phyloP scores from a whole-genome alignment of 2,329 filamentous ascomycete genomes.

The Madurella mycetomatis region DNA sequence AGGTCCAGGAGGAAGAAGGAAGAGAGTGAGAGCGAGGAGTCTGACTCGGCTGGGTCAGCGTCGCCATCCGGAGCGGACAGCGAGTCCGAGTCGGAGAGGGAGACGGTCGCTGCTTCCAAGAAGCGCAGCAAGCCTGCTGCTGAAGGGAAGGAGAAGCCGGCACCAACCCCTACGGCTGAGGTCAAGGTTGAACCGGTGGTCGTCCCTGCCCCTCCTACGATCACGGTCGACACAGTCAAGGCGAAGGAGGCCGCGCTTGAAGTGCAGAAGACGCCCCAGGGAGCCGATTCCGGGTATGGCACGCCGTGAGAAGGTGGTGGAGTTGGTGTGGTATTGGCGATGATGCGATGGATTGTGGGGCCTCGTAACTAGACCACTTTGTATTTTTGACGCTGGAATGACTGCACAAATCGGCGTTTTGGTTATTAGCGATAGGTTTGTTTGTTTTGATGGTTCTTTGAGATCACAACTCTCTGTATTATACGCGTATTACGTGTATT shows the following conservation, averaged over 20 bases:
- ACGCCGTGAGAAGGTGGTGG: slow-evolving; percentile 20
- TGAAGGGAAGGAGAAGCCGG: slow-evolving; percentile 1
- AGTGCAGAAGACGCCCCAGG: slow-evolving; percentile 10
- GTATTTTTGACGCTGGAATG: too few relatives aligned
- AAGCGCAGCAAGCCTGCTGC: slow-evolving; percentile 7
- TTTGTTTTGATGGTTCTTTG: too few relatives aligned
- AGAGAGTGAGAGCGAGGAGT: slow-evolving; percentile 3
- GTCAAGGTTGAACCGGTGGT: slow-evolving; percentile 3
- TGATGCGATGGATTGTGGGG: not conserved
- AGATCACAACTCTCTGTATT: too few relatives aligned
- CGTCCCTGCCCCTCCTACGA: slow-evolving; percentile 3
- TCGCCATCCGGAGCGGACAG: slow-evolving; percentile 8
- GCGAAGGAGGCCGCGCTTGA: slow-evolving; percentile 14
- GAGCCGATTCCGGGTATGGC: slow-evolving; percentile 27
- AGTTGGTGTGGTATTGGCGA: not conserved
- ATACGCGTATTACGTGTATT: too few relatives aligned
- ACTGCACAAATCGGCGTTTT: too few relatives aligned
- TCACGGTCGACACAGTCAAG: slow-evolving; percentile 20
- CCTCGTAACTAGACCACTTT: not conserved
- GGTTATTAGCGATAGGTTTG: too few relatives aligned
- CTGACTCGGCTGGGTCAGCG: not conserved
- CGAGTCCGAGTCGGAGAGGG: slow-evolving; percentile 13
- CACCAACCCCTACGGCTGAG: not conserved
- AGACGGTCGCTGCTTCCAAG: not conserved
- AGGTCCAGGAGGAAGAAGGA: slow-evolving; percentile 14